These are phyloP conservation scores for Acanthamoeba royreba DNA, from an alignment of 208 protist genomes.

Conservation along the genomic window DNA sequence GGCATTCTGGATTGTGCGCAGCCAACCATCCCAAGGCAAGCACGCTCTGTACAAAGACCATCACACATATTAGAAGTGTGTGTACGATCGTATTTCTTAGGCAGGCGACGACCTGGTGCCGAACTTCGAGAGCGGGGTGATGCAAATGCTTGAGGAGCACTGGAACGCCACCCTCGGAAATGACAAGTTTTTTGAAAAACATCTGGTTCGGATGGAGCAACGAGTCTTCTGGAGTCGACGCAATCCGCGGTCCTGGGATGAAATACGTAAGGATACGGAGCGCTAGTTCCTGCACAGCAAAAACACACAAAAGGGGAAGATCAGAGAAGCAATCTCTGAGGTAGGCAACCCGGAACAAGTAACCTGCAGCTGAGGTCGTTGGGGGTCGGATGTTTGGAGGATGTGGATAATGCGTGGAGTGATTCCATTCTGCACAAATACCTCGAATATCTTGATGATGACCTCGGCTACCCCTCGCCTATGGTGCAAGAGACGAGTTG, in stretches of 20 bases:
- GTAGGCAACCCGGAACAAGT: too few relatives aligned
- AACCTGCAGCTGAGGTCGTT: not conserved
- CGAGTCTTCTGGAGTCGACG: constrained; percentile 3
- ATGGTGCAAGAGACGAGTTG: not conserved
- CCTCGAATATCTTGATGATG: not conserved
- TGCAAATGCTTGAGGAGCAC: not conserved
- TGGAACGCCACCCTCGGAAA: not conserved
- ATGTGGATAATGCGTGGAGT: not conserved
- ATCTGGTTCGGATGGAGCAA: not conserved
- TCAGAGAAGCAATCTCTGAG: too few relatives aligned
- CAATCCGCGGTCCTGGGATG: not conserved
- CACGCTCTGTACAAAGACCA: not conserved
- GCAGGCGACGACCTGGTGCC: not conserved
- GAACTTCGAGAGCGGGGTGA: not conserved
- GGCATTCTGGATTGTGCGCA: not conserved
- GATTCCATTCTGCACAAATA: not conserved
- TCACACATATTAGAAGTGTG: not conserved
- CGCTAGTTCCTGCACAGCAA: not conserved
- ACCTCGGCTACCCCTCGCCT: not conserved
- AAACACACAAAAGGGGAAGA: not conserved
- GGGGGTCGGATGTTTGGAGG: not conserved
- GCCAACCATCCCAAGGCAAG: not conserved
- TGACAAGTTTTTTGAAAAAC: constrained; percentile 38
- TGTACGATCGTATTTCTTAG: not conserved
- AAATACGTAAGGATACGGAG: not conserved